Evolutionary conservation across 106 monocot species (phyloP).

Genomic region (Platanthera guangdongensis): DNA sequence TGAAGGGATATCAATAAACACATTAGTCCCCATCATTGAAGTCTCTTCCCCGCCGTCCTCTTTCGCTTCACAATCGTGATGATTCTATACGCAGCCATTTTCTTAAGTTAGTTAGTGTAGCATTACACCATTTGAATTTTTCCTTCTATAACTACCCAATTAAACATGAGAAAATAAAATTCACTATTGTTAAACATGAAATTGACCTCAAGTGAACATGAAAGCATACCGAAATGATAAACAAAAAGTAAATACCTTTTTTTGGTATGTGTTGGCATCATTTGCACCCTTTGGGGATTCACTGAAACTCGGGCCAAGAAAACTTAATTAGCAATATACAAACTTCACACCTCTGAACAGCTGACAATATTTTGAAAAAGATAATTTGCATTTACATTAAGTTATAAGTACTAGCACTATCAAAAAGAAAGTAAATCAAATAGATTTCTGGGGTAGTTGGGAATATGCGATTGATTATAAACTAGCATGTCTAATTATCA

Average conservation of each 20-base stretch:
- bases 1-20: too few species aligned
- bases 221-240: neutral
- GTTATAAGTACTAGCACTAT: neutral
- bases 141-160: neutral
- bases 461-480: neutral
- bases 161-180: neutral
- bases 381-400: neutral
- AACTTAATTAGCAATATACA: slow-evolving; percentile 8
- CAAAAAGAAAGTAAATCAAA: neutral
- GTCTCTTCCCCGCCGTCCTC: too few species aligned
- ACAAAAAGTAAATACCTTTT: slow-evolving; percentile 52
- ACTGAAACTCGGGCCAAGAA: slow-evolving; percentile 32
- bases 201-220: neutral
- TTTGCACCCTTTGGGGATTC: slow-evolving; percentile 96
- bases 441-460: neutral
- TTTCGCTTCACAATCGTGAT: too few species aligned
- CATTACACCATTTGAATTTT: neutral
- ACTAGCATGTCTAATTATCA: neutral
- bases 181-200: neutral
- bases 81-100: too few species aligned
- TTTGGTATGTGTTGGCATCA: slow-evolving; percentile 94
- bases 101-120: too few species aligned
- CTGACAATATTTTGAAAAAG: neutral
- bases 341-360: neutral
- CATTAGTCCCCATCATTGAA: too few species aligned